Evolutionary conservation across 257 asterid genomes (phyloP).

Genomic region (Rehmannia glutinosa): DNA sequence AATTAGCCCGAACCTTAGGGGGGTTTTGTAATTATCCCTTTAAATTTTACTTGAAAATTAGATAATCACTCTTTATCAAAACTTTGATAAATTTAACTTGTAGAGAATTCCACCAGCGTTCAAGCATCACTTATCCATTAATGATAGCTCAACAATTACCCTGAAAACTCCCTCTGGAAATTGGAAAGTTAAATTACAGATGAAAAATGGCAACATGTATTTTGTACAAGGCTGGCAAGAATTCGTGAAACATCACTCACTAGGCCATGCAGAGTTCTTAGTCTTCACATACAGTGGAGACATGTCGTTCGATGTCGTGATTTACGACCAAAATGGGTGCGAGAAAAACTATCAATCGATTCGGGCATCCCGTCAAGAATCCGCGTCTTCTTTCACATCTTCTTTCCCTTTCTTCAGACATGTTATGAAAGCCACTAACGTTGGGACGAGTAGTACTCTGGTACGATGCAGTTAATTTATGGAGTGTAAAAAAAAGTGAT

Average conservation of each 20-base stretch:
- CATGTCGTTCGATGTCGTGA: constrained; percentile 28
- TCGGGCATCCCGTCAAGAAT: neutral
- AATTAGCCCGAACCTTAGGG: no score
- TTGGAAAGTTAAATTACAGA: neutral
- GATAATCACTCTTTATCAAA: no score
- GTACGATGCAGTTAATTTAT: constrained; percentile 4
- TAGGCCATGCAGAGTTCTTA: constrained; percentile 5
- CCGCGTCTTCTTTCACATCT: neutral
- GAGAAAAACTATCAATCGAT: neutral
- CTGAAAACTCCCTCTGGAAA: constrained; percentile 15
- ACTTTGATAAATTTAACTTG: no score
- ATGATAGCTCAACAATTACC: neutral
- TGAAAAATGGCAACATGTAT: neutral
- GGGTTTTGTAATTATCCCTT: no score
- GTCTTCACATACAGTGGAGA: constrained; percentile 29
- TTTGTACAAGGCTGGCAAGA: constrained; percentile 22
- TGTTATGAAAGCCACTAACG: neutral
- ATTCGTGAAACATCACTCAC: constrained; percentile 10
- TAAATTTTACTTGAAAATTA: no score
- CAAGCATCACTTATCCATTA: constrained; percentile 10
- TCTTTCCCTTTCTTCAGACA: constrained; percentile 18
- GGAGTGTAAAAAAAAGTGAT: no score
- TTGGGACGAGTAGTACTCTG: constrained; percentile 9
- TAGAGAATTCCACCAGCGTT: constrained; percentile 24
- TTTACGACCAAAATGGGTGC: neutral